Base-by-base conservation (phyloP, 768 basidiomycete species). In the Boletus eberwhitei region DNA sequence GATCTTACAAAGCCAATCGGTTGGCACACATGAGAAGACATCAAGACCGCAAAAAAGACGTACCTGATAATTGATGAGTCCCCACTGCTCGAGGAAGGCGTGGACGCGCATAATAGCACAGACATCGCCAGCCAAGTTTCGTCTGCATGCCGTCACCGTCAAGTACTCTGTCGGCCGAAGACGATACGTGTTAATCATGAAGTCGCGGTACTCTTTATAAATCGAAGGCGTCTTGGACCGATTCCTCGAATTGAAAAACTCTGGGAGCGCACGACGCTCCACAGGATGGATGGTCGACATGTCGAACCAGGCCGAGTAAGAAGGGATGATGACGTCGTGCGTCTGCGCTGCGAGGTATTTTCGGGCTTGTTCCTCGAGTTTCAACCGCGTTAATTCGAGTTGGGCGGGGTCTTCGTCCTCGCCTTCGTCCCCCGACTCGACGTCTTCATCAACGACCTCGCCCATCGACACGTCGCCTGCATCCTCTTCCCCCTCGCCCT, bases 131-230 rank as follows among this genome's bases (percentile, higher is more conserved):
- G 96, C 96, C 59, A 99, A 73, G 73, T 99, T 99, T 59, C 97
- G 76, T 66, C 97, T 73, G 69, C 97, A 99, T 2, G 96, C 96
- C 2, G 97, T 99, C 54, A 98, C 91, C 17, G 97, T 99, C 54
- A 99, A 80, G 64, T 99, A 99, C 70, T 99, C 97, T 22, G 82
- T 82, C 2, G 97, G 97, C 48, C 97, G 81, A 37, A 99, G 79
- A 48, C 97, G 81, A 73, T 98, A 98, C 2, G 97, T 94, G 75
- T 99, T 98, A 71, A 99, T 85, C 96, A 99, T 99, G 63, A 99
- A 99, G 78, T 99, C 96, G 56, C 97, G 86, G 66, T 99, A 99
- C 70, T 99, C 96, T 72, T 98, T 98, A 79, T 98, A 99, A 58
- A 98, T 93, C 19, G 90, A 80, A 0, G 97, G 96, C 2, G 96